phyloP scores from a whole-genome alignment of 2,329 filamentous ascomycete species.

The Xylariaceae sp. region DNA sequence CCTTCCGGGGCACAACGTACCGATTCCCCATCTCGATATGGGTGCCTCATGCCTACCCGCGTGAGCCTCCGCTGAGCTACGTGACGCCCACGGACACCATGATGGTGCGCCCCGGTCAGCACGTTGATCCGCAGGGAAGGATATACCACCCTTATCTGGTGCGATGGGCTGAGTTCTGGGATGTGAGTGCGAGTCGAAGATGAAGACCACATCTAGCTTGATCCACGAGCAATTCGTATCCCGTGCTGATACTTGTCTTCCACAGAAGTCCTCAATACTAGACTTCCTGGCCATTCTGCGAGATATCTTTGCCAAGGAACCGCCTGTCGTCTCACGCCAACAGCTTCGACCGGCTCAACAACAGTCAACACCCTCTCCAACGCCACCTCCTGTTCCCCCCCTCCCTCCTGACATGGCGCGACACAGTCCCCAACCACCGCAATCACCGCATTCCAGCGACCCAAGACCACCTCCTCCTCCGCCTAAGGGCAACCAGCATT shows the following conservation, averaged over 20 bases:
- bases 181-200: slow-evolving; percentile 56
- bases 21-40: slow-evolving; percentile 89
- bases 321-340: slow-evolving; percentile 76
- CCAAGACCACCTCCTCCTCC: slow-evolving; percentile 48
- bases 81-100: slow-evolving; percentile 86
- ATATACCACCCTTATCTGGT: slow-evolving; percentile 95
- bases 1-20: slow-evolving; percentile 84
- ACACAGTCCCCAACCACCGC: slow-evolving; percentile 36
- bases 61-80: slow-evolving; percentile 80
- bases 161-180: slow-evolving; percentile 84
- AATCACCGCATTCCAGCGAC: slow-evolving; percentile 33
- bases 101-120: slow-evolving; percentile 85
- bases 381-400: slow-evolving; percentile 67
- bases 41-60: slow-evolving; percentile 87
- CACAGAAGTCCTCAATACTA: slow-evolving; percentile 72
- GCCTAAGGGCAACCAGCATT: slow-evolving; percentile 45
- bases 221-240: not conserved
- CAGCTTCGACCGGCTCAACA: slow-evolving; percentile 42
- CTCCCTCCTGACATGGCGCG: slow-evolving; percentile 60
- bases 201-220: not conserved
- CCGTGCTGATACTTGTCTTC: not conserved
- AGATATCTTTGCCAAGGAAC: slow-evolving; percentile 90
- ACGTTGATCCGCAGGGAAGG: slow-evolving; percentile 88
- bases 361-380: slow-evolving; percentile 37
- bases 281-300: slow-evolving; percentile 80